Conservation (phyloP, 2,329 filamentous ascomycete species). For the Aspergillus sp. region DNA sequence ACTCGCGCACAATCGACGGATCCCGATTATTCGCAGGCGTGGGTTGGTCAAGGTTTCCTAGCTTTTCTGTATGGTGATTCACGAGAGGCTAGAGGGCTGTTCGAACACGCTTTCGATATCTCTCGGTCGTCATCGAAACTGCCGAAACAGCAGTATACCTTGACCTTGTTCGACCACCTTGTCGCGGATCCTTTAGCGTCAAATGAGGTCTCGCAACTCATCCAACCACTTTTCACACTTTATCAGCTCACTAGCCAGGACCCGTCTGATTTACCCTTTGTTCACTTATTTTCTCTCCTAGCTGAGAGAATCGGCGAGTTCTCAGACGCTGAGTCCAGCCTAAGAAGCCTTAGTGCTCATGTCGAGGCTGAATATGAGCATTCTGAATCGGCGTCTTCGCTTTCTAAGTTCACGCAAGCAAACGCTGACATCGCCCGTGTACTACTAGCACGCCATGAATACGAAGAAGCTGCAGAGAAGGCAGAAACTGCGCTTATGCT, state of each 20-base stretch:
- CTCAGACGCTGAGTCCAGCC: slow-evolving; percentile 59
- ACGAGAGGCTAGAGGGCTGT: slow-evolving; percentile 77
- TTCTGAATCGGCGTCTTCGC: slow-evolving; percentile 71
- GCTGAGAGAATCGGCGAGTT: slow-evolving; percentile 76
- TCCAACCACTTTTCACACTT: slow-evolving; percentile 86
- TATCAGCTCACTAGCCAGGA: slow-evolving; percentile 73
- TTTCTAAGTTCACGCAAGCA: slow-evolving; percentile 76
- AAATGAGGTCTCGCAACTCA: slow-evolving; percentile 61
- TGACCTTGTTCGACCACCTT: slow-evolving; percentile 80
- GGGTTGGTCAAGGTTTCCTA: slow-evolving; percentile 88
- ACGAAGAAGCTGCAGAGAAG: slow-evolving; percentile 70
- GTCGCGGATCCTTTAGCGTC: slow-evolving; percentile 55
- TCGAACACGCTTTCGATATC: slow-evolving; percentile 93
- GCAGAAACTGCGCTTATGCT: slow-evolving; percentile 79
- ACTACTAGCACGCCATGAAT: slow-evolving; percentile 68
- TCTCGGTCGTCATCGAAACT: slow-evolving; percentile 72
- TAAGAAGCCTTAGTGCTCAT: slow-evolving; percentile 66
- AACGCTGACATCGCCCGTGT: slow-evolving; percentile 86
- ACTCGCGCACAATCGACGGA: slow-evolving; percentile 90
- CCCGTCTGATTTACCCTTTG: slow-evolving; percentile 68
- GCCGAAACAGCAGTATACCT: slow-evolving; percentile 74
- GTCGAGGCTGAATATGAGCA: slow-evolving; percentile 83
- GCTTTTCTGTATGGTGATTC: slow-evolving; percentile 72
- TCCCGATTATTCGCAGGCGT: slow-evolving; percentile 88
- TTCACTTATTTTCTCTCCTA: slow-evolving; percentile 77